A percentile compares a stretch with the other conserved stretches of the same genome.
These are phyloP conservation scores for Rhododendron mucronatum DNA, from an alignment of 148 eudicot genomes.

Conservation along the genomic window DNA sequence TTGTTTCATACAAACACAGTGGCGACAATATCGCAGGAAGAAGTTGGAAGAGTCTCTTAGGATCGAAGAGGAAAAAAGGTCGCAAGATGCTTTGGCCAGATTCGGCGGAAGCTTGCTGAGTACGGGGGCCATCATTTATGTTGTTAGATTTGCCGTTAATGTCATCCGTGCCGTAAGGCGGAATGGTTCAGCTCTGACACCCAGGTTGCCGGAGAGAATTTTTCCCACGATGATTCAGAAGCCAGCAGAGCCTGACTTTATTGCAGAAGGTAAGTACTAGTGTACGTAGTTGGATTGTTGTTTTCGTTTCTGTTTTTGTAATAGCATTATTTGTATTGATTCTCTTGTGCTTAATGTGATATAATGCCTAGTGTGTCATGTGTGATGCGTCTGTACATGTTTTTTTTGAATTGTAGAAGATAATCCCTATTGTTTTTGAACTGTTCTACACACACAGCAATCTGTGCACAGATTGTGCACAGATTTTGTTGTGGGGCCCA, in stretches of 20 bases:
- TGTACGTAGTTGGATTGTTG: too few species aligned
- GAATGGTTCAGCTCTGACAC: slow-evolving; percentile 31
- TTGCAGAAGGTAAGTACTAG: slow-evolving; percentile 28
- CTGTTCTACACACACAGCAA: too few species aligned
- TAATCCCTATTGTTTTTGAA: background rate
- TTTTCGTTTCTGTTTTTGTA: background rate
- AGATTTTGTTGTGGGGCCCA: too few species aligned
- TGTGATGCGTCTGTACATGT: too few species aligned
- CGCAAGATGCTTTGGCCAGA: slow-evolving; percentile 58
- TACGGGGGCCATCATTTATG: slow-evolving; percentile 68
- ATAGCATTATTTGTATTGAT: background rate
- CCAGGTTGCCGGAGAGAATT: slow-evolving; percentile 55
- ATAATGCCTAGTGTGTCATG: too few species aligned
- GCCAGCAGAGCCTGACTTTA: slow-evolving; percentile 63
- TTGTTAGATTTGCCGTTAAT: slow-evolving; percentile 75
- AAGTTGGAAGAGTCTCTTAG: slow-evolving; percentile 37
- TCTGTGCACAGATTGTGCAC: too few species aligned
- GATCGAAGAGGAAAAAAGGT: slow-evolving; percentile 51
- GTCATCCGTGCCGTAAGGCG: slow-evolving; percentile 44
- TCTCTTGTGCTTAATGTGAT: background rate
- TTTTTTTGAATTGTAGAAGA: background rate
- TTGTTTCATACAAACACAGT: slow-evolving; percentile 68
- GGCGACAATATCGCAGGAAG: slow-evolving; percentile 36
- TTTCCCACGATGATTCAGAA: slow-evolving; percentile 65
- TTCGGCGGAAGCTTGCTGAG: slow-evolving; percentile 54